A percentile compares a stretch with the other conserved stretches of the same genome.
Conservation (phyloP, 1,139 yeast genomes). For the Zhuliangozyma blackwelliae region DNA sequence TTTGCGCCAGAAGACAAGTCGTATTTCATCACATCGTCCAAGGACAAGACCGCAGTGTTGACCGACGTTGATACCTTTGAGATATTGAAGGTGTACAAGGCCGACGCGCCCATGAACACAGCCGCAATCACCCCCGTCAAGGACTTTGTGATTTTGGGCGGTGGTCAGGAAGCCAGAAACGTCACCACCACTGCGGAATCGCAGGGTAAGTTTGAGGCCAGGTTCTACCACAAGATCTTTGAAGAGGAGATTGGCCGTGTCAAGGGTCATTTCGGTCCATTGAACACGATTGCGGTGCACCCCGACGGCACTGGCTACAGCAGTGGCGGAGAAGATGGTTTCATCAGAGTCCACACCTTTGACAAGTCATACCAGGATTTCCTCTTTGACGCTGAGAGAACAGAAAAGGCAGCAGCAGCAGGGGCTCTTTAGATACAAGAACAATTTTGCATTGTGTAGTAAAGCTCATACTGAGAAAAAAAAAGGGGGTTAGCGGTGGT, state of each 20-base stretch:
- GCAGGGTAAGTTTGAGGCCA: slow-evolving; percentile 96
- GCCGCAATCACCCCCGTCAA: slow-evolving; percentile 92
- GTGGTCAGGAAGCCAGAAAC: slow-evolving; percentile 99
- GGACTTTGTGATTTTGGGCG: slow-evolving; percentile 91
- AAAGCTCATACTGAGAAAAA: no score
- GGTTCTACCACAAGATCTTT: slow-evolving; percentile 92
- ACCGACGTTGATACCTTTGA: slow-evolving; percentile 75
- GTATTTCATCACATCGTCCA: slow-evolving; percentile 87
- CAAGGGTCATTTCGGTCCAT: slow-evolving; percentile 98
- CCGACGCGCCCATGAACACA: slow-evolving; percentile 94
- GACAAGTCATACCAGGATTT: slow-evolving; percentile 91
- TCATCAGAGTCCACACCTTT: slow-evolving; percentile 87
- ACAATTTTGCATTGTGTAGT: no score
- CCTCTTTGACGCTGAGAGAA: slow-evolving; percentile 86
- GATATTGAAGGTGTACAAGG: slow-evolving; percentile 68
- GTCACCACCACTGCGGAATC: slow-evolving; percentile 93
- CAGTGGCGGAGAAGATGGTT: slow-evolving; percentile 98
- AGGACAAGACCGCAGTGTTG: slow-evolving; percentile 84
- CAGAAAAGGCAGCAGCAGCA: slow-evolving; percentile 51
- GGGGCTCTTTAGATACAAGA: slow-evolving; percentile 14
- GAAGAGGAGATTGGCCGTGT: slow-evolving; percentile 96
- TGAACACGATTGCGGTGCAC: slow-evolving; percentile 88
- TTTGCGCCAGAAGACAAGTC: slow-evolving; percentile 77
- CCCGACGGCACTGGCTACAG: slow-evolving; percentile 93
- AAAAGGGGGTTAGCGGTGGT: no score